phyloP scores from a whole-genome alignment of 2,329 filamentous ascomycete genomes.

The Venturiaceae sp. region DNA sequence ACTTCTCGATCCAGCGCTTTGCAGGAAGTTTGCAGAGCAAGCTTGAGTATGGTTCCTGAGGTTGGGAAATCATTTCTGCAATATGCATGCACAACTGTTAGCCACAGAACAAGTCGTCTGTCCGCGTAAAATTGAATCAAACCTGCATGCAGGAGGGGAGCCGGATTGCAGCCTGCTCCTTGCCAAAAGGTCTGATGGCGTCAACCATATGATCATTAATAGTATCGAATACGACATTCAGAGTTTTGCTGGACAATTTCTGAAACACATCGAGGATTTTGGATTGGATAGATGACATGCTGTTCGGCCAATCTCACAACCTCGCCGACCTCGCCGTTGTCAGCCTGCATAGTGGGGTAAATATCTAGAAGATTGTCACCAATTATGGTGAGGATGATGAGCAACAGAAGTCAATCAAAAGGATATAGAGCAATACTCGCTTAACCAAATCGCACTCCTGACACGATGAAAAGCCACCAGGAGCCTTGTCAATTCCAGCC shows the following conservation, averaged over 20 bases:
- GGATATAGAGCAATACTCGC: not conserved
- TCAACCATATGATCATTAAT: not conserved
- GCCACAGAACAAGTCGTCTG: too few relatives aligned
- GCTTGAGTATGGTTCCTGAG: not conserved
- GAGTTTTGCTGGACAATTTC: not conserved
- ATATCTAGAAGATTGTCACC: too few relatives aligned
- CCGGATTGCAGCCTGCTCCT: not conserved
- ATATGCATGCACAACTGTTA: not conserved
- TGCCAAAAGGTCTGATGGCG: not conserved
- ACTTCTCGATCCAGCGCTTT: not conserved
- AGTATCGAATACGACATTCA: not conserved
- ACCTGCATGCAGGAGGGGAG: not conserved
- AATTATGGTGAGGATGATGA: too few relatives aligned
- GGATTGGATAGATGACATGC: too few relatives aligned
- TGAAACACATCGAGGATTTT: too few relatives aligned
- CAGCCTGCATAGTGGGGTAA: too few relatives aligned
- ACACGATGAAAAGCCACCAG: not conserved
- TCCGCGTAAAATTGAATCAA: not conserved
- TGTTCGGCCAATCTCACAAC: too few relatives aligned
- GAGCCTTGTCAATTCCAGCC: not conserved
- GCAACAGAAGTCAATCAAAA: not conserved
- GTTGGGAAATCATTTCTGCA: not conserved
- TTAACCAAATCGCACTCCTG: not conserved
- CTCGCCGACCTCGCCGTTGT: too few relatives aligned
- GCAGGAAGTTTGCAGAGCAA: not conserved